Evolutionary conservation across 176 grass and related monocot species (phyloP), one percentile per base, ranked within the genome.

Genomic region (Carex pumila): DNA sequence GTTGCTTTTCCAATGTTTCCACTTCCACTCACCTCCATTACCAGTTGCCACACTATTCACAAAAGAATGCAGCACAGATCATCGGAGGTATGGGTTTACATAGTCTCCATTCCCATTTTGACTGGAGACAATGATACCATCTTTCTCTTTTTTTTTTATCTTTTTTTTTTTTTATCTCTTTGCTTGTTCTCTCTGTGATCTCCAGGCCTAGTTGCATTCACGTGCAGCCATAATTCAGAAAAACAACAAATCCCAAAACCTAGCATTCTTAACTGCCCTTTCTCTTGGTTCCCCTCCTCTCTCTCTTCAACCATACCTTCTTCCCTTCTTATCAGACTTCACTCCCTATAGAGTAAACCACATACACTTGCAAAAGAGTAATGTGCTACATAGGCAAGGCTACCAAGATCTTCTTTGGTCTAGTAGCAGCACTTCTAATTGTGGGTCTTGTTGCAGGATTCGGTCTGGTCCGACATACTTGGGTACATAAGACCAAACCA

Each of bases 371-470:
- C 14, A 76, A 31, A 31, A 57, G 63, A 30, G 88, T 86, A 84
- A 90, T 89, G 65, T 97, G 94, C 82, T 97, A 97, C 79, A 88
- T 97, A 61, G 94, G 94, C 60, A 97, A 97, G 60, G 92, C 94
- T 21, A 94, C 94, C 85, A 97, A 94, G 90, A 92, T 94, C 92
- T 97, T 97, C 88, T 90, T 92, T 83, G 54, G 90, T 84, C 79
- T 94, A 4, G 82, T 88, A 4, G 84, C 75, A 30, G 86, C 84
- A 43, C 31, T 94, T 21, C 45, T 90, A 78, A 81, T 98, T 47
- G 79, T 41, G 17, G 92, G 90, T 66, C 86, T 94, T 45, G 62
- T 93, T 72, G 83, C 92, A 19, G 90, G 95, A 57, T 84, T 98
- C 69, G 92, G 91, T 6, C 79, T 98, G 15, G 85, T 76, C 12